Percentiles rank a stretch among this genome's conserved stretches.
phyloP scores from a whole-genome alignment of 441 rosid genomes.

The Capsella rubella region DNA sequence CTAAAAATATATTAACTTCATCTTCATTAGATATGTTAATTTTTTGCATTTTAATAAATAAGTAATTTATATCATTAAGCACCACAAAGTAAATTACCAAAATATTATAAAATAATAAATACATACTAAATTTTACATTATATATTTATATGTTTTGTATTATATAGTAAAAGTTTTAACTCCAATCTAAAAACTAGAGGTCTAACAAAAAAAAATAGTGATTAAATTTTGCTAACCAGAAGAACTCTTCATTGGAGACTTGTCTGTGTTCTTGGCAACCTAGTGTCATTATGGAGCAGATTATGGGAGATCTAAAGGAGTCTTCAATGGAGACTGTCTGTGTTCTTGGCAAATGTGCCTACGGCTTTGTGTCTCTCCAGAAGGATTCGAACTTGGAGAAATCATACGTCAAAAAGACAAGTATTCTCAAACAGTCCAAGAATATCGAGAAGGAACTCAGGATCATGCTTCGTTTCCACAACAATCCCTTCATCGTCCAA shows the following conservation, averaged over 20 bases:
- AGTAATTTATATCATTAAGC: background rate
- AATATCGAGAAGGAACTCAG: slow-evolving; percentile 26
- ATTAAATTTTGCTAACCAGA: background rate
- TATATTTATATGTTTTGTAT: background rate
- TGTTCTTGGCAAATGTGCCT: slow-evolving; percentile 19
- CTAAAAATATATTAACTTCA: background rate
- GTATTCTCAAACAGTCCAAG: background rate
- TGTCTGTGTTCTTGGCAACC: background rate
- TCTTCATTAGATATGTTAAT: background rate
- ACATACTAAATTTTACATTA: background rate
- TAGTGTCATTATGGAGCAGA: background rate
- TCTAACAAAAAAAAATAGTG: background rate
- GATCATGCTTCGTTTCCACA: slow-evolving; percentile 21
- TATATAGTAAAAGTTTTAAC: background rate
- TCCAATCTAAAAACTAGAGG: background rate
- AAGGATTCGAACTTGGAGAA: background rate
- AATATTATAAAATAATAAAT: background rate
- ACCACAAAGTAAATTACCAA: background rate
- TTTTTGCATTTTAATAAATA: background rate
- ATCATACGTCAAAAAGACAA: slow-evolving; percentile 14
- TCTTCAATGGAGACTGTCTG: background rate
- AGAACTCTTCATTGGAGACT: background rate
- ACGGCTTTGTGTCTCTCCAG: slow-evolving; percentile 12
- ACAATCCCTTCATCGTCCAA: slow-evolving; percentile 17
- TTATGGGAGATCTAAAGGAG: background rate